Conservation (phyloP, 345 rosid genomes). For the Durio zibethinus region DNA sequence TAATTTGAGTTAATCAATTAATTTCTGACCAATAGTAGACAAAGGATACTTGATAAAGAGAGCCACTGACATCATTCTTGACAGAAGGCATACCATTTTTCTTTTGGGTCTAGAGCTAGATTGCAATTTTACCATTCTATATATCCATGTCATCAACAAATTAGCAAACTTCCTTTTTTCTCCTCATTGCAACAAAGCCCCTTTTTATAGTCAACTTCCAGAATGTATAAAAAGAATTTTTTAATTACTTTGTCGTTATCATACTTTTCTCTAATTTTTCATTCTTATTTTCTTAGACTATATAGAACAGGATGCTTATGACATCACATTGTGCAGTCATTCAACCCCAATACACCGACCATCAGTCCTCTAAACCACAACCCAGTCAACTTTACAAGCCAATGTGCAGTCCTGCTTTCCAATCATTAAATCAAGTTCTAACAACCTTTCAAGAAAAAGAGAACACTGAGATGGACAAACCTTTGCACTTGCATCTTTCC, state of each 20-base stretch:
- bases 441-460: not conserved
- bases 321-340: not conserved
- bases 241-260: not conserved
- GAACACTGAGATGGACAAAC: conserved; percentile 30
- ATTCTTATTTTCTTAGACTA: not conserved
- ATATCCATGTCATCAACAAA: not conserved
- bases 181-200: not conserved
- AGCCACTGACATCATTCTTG: not conserved
- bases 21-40: too few species aligned
- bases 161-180: not conserved
- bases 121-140: not conserved
- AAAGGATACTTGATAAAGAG: not conserved
- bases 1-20: not conserved
- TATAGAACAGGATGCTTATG: not conserved
- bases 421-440: not conserved
- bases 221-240: not conserved
- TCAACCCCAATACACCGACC: not conserved
- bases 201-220: not conserved
- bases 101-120: not conserved
- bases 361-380: not conserved
- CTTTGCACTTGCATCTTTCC: conserved; percentile 65
- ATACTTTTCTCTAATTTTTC: not conserved
- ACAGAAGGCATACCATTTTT: not conserved
- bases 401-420: not conserved
- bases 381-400: not conserved